A percentile compares a stretch with the other conserved stretches of the same genome.
phyloP scores from a whole-genome alignment of 257 asterid species.

The Haberlea rhodopensis region DNA sequence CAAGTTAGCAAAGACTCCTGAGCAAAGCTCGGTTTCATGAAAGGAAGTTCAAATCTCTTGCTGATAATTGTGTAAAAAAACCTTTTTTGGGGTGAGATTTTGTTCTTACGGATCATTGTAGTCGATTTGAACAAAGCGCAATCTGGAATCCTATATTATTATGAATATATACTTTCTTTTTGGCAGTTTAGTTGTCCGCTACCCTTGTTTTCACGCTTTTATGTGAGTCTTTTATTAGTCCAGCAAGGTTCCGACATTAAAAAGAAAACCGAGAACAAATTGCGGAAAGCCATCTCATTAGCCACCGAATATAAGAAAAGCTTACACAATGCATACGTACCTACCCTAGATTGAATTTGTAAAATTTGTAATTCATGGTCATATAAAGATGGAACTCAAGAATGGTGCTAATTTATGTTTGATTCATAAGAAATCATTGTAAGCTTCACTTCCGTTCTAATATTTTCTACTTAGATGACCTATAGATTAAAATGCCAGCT shows the following conservation, averaged over 20 bases:
- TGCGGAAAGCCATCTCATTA: too few relatives aligned
- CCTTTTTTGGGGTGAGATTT: neutral
- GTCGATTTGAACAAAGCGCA: neutral
- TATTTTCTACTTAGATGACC: neutral
- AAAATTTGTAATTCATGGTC: too few relatives aligned
- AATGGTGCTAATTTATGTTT: too few relatives aligned
- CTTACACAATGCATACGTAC: too few relatives aligned
- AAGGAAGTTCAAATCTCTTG: neutral
- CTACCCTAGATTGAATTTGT: too few relatives aligned
- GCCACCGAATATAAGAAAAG: too few relatives aligned
- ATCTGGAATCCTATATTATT: neutral
- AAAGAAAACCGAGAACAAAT: too few relatives aligned
- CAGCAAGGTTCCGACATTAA: neutral
- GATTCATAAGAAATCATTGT: neutral
- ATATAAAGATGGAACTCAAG: too few relatives aligned
- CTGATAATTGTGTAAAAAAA: too few relatives aligned
- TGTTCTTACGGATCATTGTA: neutral
- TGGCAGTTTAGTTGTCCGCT: neutral
- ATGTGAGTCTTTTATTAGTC: neutral
- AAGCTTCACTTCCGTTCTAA: neutral
- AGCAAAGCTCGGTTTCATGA: constrained; percentile 30
- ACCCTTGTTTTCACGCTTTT: neutral
- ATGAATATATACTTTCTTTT: neutral
- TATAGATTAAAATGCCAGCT: neutral
- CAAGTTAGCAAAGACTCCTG: constrained; percentile 60